A percentile compares a stretch with the other conserved stretches of the same genome.
Conservation (phyloP, 805 yeast genomes). For the Wickerhamiella sorbophila region DNA sequence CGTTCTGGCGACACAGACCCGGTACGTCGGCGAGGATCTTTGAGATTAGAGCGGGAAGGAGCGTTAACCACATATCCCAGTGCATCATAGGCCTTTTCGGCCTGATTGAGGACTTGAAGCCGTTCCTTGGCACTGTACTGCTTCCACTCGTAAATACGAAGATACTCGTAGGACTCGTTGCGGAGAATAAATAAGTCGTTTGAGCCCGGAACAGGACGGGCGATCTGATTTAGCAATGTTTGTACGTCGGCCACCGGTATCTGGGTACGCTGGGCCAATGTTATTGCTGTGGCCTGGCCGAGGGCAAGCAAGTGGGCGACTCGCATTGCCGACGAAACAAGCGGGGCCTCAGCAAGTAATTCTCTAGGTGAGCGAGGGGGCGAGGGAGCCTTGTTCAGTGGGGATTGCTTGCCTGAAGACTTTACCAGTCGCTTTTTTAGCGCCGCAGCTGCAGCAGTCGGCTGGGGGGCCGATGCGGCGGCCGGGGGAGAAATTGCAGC, state of each 20-base stretch:
- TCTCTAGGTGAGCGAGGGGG: neutral
- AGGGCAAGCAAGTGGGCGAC: slow-evolving; percentile 35
- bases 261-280: slow-evolving; percentile 23
- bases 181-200: slow-evolving; percentile 19
- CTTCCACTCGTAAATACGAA: slow-evolving; percentile 27
- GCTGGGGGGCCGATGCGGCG: neutral
- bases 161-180: slow-evolving; percentile 20
- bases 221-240: slow-evolving; percentile 23
- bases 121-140: slow-evolving; percentile 25
- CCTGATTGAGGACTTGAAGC: slow-evolving; percentile 19
- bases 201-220: slow-evolving; percentile 20
- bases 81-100: slow-evolving; percentile 21
- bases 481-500: neutral
- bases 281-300: slow-evolving; percentile 31
- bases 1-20: neutral
- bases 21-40: slow-evolving; percentile 18
- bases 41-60: slow-evolving; percentile 18
- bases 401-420: neutral
- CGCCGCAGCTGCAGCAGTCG: neutral
- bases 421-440: no score
- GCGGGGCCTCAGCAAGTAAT: neutral
- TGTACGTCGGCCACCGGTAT: slow-evolving; percentile 20
- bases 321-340: slow-evolving; percentile 18
- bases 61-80: slow-evolving; percentile 20
- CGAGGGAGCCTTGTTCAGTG: neutral